Evolutionary conservation across 768 basidiomycete species (phyloP), one percentile per base, ranked within the genome.

Genomic region (Lactarius trivialis): DNA sequence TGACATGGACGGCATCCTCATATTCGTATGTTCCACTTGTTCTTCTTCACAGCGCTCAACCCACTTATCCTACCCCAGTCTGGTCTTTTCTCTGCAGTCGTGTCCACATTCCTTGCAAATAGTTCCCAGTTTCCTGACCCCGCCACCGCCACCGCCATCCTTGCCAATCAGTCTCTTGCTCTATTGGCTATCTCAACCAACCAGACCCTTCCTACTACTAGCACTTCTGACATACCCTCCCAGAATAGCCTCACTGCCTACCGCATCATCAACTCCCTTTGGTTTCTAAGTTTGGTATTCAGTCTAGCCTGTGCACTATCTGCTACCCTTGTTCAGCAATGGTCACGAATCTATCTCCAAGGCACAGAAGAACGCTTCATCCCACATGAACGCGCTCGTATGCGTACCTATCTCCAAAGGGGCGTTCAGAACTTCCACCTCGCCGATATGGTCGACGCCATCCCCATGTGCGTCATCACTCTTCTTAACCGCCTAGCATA

Each of bases 1-100:
- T 19, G 59, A 67, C 26, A 66, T 61, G 59, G 66, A 67, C 15
- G 65, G 66, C 19, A 67, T 66, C 28, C 65, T 67, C 26, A 66
- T 67, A 36, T 67, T 67, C 41, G 66, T 66, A 50, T 5, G 59
- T 51, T 37, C 12, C 12, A 24, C 43, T 52, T 37, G 34, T 30
- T 26, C 51, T 58, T 8, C 34, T 34, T 34, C 7, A 34, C 21
- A 39, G 1, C 21, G 39, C 2, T 2, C 19, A 37, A 24, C 39
- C 39, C 28, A 45, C 34, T 53, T 34, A 57, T 36, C 11, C n/a
- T 12, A 24, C 32, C 43, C 45, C 19, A 66, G 66, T 61, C 66
- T 7, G 66, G 66, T 51, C 59, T 67, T 49, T 67, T 67, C 43
- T 67, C 66, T 34, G 64, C 64, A 7, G 43, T 54, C 9, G 52